These are phyloP conservation scores for Colletotrichum tanaceti DNA, from an alignment of 2,329 filamentous ascomycete species.

Conservation along the genomic window DNA sequence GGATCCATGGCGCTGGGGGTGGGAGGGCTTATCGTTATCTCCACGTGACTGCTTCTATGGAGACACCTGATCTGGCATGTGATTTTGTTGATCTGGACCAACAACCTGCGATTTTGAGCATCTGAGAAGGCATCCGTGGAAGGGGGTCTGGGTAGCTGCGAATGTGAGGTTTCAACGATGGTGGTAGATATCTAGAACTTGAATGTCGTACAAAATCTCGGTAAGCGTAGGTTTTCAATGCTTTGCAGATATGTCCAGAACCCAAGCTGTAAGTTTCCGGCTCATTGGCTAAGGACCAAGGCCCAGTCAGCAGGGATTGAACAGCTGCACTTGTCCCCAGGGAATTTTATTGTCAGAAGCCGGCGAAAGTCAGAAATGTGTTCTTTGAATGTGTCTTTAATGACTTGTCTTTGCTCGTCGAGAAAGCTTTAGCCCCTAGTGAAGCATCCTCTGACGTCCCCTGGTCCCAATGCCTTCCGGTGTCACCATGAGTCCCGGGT, in stretches of 20 bases:
- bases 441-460: not conserved
- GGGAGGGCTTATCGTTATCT: constrained; percentile 34
- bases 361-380: no score
- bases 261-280: no score
- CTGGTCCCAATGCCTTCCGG: no score
- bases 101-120: constrained; percentile 2
- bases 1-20: constrained; percentile 21
- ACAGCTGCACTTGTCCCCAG: not conserved
- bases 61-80: constrained; percentile 34
- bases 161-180: not conserved
- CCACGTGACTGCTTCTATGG: constrained; percentile 27
- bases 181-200: not conserved
- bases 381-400: no score
- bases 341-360: not conserved
- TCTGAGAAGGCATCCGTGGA: not conserved
- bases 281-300: no score
- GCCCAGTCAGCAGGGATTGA: no score
- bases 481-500: constrained; percentile 12
- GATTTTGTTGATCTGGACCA: not conserved
- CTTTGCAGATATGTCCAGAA: no score
- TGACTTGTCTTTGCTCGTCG: no score
- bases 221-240: no score
- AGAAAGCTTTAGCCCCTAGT: not conserved
- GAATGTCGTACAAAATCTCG: no score
- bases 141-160: not conserved